Evolutionary conservation across 148 eudicot genomes (phyloP).

Genomic region (Fagopyrum homotropicum): DNA sequence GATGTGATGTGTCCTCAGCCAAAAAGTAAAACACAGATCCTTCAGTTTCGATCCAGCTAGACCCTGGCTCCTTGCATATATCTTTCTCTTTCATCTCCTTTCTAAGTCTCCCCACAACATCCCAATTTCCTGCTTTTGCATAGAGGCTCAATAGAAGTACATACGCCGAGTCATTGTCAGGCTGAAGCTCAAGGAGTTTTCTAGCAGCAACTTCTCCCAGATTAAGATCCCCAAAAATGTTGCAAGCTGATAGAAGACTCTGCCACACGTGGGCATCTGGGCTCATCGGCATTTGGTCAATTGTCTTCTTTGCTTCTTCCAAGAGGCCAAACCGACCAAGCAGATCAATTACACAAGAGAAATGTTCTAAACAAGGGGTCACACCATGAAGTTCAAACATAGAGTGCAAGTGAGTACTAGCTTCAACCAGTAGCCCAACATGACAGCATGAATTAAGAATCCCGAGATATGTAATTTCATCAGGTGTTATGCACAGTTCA

Average conservation of each 20-base stretch:
- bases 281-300: constrained; percentile 43
- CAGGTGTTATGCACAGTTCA: constrained; percentile 31
- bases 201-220: constrained; percentile 40
- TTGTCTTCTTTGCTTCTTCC: constrained; percentile 39
- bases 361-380: constrained; percentile 54
- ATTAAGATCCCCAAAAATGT: constrained; percentile 28
- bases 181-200: constrained; percentile 48
- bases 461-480: constrained; percentile 59
- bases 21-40: constrained; percentile 32
- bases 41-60: constrained; percentile 53
- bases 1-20: constrained; percentile 38
- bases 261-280: constrained; percentile 64
- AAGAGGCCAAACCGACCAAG: constrained; percentile 51
- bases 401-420: constrained; percentile 30
- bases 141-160: constrained; percentile 46
- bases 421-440: constrained; percentile 41
- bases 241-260: constrained; percentile 51
- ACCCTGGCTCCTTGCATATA: constrained; percentile 44
- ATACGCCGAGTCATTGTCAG: constrained; percentile 52
- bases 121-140: constrained; percentile 43
- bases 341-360: constrained; percentile 44
- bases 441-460: constrained; percentile 56
- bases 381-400: constrained; percentile 45
- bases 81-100: constrained; percentile 40
- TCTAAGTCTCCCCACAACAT: constrained; percentile 32